phyloP scores from a whole-genome alignment of 1,284 basidiomycete species.

The Fomitopsis pinicola region DNA sequence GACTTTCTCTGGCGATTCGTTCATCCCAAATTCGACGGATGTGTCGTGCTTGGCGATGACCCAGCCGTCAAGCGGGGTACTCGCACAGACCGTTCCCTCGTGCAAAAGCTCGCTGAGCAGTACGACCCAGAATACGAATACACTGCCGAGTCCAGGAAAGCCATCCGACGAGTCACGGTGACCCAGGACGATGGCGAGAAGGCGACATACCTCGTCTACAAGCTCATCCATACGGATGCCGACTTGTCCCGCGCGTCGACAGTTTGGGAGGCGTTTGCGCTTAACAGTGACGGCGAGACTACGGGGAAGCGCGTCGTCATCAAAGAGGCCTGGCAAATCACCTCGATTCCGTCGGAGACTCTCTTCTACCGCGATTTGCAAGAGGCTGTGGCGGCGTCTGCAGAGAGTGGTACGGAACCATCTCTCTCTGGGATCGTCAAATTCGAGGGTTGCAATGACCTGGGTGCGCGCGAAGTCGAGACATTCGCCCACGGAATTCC shows the following conservation, averaged over 20 bases:
- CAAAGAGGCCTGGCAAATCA: not conserved
- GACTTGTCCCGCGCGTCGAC: conserved; percentile 2
- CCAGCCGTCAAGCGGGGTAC: not conserved
- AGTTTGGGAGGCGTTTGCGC: conserved; percentile 1
- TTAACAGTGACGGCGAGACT: not conserved
- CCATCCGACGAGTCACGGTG: not conserved
- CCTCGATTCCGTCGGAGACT: not conserved
- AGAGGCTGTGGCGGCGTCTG: not conserved
- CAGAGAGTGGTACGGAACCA: not conserved
- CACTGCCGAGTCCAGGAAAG: not conserved
- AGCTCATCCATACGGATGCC: conserved; percentile 6
- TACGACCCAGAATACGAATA: not conserved
- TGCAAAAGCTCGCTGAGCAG: not conserved
- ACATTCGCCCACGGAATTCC: not conserved
- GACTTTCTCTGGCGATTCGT: conserved; percentile 14
- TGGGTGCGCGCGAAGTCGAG: not conserved
- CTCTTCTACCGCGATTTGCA: not conserved
- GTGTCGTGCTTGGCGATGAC: conserved; percentile 10
- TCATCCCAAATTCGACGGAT: conserved; percentile 6
- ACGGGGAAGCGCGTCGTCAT: not conserved
- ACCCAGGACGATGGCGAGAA: not conserved
- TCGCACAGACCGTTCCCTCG: not conserved
- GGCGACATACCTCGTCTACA: conserved; percentile 6
- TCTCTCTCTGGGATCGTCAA: not conserved
- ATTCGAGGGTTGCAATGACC: not conserved